Evolutionary conservation across 2,329 filamentous ascomycete species (phyloP).

Genomic region (Colletotrichum plurivorum): DNA sequence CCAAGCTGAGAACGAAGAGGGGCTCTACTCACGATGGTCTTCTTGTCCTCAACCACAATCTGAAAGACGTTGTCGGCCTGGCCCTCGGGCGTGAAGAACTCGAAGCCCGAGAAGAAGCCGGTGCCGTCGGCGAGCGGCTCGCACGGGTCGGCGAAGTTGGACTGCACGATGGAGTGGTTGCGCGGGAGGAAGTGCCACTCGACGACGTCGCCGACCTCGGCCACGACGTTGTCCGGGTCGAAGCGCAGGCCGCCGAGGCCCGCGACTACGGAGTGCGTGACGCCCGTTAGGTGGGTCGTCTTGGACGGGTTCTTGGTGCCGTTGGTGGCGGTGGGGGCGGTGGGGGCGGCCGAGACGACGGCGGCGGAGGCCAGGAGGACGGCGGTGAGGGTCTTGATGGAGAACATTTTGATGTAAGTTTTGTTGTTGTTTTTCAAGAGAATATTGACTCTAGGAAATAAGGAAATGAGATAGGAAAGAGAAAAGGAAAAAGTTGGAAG

Average conservation of each 20-base stretch:
- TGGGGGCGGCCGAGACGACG: conserved; percentile 49
- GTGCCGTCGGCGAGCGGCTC: conserved; percentile 52
- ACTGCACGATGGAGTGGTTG: conserved; percentile 65
- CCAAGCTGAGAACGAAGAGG: conserved; percentile 36
- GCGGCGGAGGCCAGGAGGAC: conserved; percentile 46
- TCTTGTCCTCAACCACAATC: conserved; percentile 56
- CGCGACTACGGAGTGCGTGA: conserved; percentile 62
- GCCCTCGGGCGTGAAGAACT: conserved; percentile 52
- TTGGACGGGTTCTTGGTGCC: conserved; percentile 47
- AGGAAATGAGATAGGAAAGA: conserved; percentile 28
- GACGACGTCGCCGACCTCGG: conserved; percentile 63
- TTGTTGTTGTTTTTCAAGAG: neutral
- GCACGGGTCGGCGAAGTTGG: conserved; percentile 60
- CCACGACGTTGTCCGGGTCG: conserved; percentile 64
- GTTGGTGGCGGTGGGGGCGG: conserved; percentile 51
- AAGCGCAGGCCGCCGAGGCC: conserved; percentile 63
- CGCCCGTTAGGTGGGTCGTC: conserved; percentile 54
- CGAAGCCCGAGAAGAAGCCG: conserved; percentile 63
- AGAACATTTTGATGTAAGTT: conserved; percentile 48
- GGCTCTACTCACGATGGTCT: conserved; percentile 60
- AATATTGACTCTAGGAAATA: conserved; percentile 18
- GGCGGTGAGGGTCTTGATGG: conserved; percentile 47
- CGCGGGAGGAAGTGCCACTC: conserved; percentile 69
- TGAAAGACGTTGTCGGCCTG: conserved; percentile 60
- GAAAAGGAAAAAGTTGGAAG: conserved; percentile 16